These are phyloP conservation scores for Rhododendron vialii DNA, from an alignment of 148 eudicot species.

Conservation along the genomic window DNA sequence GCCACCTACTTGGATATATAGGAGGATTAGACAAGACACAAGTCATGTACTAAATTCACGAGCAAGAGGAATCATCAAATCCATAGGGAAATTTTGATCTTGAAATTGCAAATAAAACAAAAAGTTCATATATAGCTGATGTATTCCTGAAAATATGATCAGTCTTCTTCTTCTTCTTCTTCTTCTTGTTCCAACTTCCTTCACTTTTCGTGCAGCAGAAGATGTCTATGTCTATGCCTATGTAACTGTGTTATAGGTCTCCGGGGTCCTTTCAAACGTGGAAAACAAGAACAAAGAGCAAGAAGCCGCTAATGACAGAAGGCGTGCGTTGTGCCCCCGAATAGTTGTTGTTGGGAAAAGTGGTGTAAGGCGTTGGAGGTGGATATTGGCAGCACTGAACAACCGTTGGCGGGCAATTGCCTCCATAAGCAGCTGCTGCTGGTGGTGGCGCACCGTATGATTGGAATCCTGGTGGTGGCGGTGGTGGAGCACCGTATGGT, in stretches of 20 bases:
- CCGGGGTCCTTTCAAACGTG: not conserved
- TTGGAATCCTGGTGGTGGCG: not conserved
- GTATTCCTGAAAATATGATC: not conserved
- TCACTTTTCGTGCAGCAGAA: not conserved
- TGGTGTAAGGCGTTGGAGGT: constrained; percentile 12
- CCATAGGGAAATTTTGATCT: not conserved
- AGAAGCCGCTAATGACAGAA: not conserved
- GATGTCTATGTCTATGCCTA: not conserved
- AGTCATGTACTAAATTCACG: not conserved
- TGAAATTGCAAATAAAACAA: not conserved
- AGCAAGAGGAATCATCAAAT: not conserved
- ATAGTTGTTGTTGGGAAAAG: constrained; percentile 7
- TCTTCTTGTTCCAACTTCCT: not conserved
- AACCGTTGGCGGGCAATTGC: constrained; percentile 11
- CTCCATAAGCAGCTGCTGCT: not conserved
- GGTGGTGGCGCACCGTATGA: constrained; percentile 1
- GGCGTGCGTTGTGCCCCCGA: not conserved
- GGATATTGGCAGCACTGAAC: constrained; percentile 16
- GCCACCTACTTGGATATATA: not conserved
- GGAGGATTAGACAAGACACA: not conserved
- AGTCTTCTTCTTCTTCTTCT: not conserved
- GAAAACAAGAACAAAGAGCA: constrained; percentile 8
- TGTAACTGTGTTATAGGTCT: not conserved
- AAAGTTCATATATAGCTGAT: not conserved
- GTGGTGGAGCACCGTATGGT: constrained; percentile 10